Percentiles rank a stretch among this genome's conserved stretches.
Conservation (phyloP, 2,329 filamentous ascomycete species). For the Xylariaceae sp. region DNA sequence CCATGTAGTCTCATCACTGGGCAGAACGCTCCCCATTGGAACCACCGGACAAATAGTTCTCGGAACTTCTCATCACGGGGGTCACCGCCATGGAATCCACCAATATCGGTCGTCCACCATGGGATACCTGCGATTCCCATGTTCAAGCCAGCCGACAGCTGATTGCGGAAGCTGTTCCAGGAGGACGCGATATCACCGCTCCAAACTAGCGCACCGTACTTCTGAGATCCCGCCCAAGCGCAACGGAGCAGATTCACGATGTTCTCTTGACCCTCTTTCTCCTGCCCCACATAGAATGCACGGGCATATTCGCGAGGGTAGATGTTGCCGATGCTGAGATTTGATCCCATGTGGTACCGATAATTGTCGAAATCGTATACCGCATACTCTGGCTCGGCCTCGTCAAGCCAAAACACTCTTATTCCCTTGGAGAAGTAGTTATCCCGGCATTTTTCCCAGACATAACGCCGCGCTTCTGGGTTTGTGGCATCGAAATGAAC, state of each 20-base stretch:
- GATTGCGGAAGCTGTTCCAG: slow-evolving; percentile 56
- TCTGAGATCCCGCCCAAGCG: slow-evolving; percentile 54
- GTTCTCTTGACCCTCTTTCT: slow-evolving; percentile 43
- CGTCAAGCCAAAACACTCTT: slow-evolving; percentile 64
- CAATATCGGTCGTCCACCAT: slow-evolving; percentile 70
- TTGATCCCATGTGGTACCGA: slow-evolving; percentile 53
- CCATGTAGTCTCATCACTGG: slow-evolving; percentile 66
- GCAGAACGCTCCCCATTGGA: slow-evolving; percentile 65
- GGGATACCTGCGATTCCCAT: slow-evolving; percentile 62
- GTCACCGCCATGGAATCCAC: slow-evolving; percentile 64
- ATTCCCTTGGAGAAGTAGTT: slow-evolving; percentile 63
- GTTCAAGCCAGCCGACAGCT: slow-evolving; percentile 60
- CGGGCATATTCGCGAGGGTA: slow-evolving; percentile 48
- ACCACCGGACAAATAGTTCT: slow-evolving; percentile 64
- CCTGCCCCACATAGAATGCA: slow-evolving; percentile 53
- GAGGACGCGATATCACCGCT: slow-evolving; percentile 63
- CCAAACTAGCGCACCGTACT: slow-evolving; percentile 59
- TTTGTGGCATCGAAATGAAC: slow-evolving; percentile 63
- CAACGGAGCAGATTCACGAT: slow-evolving; percentile 50
- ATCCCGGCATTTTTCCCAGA: slow-evolving; percentile 56
- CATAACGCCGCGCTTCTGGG: slow-evolving; percentile 51
- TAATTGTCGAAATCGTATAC: slow-evolving; percentile 66
- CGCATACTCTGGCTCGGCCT: slow-evolving; percentile 63
- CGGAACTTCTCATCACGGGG: slow-evolving; percentile 52
- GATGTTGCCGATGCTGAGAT: slow-evolving; percentile 49